Conservation (phyloP, 495 filamentous ascomycete species). For the Aspergillus bridgeri region DNA sequence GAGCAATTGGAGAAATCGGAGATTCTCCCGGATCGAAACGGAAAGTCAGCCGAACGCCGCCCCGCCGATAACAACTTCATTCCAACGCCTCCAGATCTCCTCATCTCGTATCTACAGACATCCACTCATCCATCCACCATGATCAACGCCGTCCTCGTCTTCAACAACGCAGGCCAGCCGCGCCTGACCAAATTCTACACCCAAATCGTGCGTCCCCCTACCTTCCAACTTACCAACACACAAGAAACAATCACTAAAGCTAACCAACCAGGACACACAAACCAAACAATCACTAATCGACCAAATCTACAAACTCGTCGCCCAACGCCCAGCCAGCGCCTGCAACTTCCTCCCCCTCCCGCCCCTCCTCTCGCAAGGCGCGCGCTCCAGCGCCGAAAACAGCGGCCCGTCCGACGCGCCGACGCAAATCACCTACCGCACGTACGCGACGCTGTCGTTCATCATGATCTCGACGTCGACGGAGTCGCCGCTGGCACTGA, state of each 20-base stretch:
- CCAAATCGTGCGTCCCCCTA: slow-evolving; percentile 65
- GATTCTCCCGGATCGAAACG: background rate
- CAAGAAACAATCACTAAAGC: background rate
- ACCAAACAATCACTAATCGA: slow-evolving; percentile 95
- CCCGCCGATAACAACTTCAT: background rate
- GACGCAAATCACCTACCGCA: slow-evolving; percentile 94
- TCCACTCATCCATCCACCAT: slow-evolving; percentile 43
- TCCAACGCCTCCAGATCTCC: background rate
- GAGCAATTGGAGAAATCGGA: background rate
- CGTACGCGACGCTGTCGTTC: slow-evolving; percentile 98
- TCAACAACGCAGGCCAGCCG: slow-evolving; percentile 96
- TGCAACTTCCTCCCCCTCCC: slow-evolving; percentile 95
- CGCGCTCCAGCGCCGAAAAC: slow-evolving; percentile 51
- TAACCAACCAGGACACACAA: slow-evolving; percentile 68
- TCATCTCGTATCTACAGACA: background rate
- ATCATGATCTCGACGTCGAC: slow-evolving; percentile 97
- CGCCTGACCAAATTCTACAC: slow-evolving; percentile 99
- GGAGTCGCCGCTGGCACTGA: slow-evolving; percentile 89
- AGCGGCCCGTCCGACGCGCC: slow-evolving; percentile 78
- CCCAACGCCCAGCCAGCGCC: slow-evolving; percentile 77
- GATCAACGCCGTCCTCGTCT: slow-evolving; percentile 99
- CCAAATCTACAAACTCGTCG: slow-evolving; percentile 96
- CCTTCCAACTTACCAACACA: background rate
- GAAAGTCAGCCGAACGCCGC: background rate
- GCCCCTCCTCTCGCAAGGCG: slow-evolving; percentile 61